Evolutionary conservation across 2,329 filamentous ascomycete species (phyloP).

Genomic region (Aspergillus spinulosporus): DNA sequence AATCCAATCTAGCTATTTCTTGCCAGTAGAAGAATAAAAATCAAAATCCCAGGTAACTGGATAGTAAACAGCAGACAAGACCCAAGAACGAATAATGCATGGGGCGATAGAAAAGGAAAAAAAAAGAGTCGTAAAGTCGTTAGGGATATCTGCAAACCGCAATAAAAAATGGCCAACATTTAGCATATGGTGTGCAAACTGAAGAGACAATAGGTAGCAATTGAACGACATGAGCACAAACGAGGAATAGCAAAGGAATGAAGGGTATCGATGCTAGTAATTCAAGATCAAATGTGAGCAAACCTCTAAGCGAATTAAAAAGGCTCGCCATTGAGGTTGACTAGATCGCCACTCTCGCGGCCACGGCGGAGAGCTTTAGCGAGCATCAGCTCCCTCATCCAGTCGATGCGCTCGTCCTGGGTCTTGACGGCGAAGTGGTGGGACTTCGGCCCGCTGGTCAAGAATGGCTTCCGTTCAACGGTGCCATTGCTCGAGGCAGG

Average conservation of each 20-base stretch:
- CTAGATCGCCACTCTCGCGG: constrained; percentile 31
- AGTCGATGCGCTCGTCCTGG: constrained; percentile 90
- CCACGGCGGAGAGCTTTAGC: constrained; percentile 42
- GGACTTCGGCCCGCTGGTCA: constrained; percentile 66
- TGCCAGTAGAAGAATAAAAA: constrained; percentile 4
- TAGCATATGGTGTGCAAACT: neutral
- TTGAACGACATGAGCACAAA: neutral
- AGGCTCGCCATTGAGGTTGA: constrained; percentile 69
- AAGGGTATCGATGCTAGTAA: constrained; percentile 1
- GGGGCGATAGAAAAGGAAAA: constrained; percentile 14
- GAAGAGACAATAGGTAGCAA: neutral
- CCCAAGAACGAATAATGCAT: neutral
- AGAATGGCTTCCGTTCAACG: constrained; percentile 27
- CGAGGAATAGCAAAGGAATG: constrained; percentile 22
- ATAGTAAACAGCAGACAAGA: neutral
- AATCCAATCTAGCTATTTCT: constrained; percentile 16
- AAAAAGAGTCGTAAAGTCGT: constrained; percentile 14
- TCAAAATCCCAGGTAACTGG: neutral
- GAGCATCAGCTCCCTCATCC: constrained; percentile 58
- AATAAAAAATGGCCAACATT: neutral
- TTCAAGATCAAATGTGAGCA: neutral
- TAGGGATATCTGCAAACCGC: neutral
- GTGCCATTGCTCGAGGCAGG: constrained; percentile 44
- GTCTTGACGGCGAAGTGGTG: constrained; percentile 91
- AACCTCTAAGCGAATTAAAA: constrained; percentile 4